phyloP scores from a whole-genome alignment of 306 rosid genomes.

The Lathyrus sativus region DNA sequence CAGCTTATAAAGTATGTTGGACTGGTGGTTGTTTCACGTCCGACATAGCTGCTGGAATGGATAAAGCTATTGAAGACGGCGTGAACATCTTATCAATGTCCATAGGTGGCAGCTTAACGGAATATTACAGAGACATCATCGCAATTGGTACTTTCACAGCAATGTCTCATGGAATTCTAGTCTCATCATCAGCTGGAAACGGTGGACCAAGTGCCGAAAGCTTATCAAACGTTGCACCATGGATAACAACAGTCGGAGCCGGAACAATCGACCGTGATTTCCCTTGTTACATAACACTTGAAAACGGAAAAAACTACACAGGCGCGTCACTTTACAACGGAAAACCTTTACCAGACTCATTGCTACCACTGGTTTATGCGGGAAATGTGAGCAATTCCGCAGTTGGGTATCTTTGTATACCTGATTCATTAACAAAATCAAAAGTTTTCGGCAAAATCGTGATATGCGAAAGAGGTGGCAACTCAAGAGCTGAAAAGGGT shows the following conservation, averaged over 20 bases:
- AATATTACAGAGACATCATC: slow-evolving; percentile 62
- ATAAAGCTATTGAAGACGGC: slow-evolving; percentile 81
- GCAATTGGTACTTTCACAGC: slow-evolving; percentile 84
- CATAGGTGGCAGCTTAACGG: slow-evolving; percentile 58
- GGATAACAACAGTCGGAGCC: slow-evolving; percentile 87
- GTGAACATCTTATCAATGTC: slow-evolving; percentile 78
- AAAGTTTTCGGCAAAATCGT: slow-evolving; percentile 75
- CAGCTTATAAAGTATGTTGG: slow-evolving; percentile 87
- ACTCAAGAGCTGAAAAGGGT: slow-evolving; percentile 72
- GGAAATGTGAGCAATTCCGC: slow-evolving; percentile 52
- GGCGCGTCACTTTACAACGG: slow-evolving; percentile 79
- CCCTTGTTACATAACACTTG: slow-evolving; percentile 61
- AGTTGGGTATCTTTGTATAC: slow-evolving; percentile 51
- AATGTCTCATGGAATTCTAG: slow-evolving; percentile 64
- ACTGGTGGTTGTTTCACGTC: slow-evolving; percentile 70
- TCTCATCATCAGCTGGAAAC: slow-evolving; percentile 85
- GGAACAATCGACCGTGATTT: slow-evolving; percentile 91
- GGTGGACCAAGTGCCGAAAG: slow-evolving; percentile 58
- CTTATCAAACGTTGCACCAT: slow-evolving; percentile 79
- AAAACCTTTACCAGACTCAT: slow-evolving; percentile 42
- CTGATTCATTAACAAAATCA: slow-evolving; percentile 43
- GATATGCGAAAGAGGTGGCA: slow-evolving; percentile 84
- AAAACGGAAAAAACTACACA: slow-evolving; percentile 53
- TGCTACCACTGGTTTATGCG: slow-evolving; percentile 63
- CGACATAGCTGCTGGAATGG: slow-evolving; percentile 81